A percentile compares a stretch with the other conserved stretches of the same genome.
Evolutionary conservation across 805 yeast species (phyloP).

Genomic region (Ogataea methanolica): DNA sequence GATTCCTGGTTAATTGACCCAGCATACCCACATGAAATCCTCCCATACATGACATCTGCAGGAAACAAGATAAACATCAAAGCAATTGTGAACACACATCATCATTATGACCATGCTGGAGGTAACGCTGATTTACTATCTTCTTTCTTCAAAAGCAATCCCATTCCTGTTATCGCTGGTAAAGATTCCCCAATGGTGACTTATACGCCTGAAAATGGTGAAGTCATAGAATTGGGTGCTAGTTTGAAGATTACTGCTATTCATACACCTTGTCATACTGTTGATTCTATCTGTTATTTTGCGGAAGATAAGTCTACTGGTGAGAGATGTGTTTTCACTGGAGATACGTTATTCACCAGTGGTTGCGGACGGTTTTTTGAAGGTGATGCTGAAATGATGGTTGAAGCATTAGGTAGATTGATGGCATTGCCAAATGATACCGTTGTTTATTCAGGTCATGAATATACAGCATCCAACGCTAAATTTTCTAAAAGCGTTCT

Average conservation of each 20-base stretch:
- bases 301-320: slow-evolving; percentile 59
- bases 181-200: slow-evolving; percentile 71
- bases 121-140: slow-evolving; percentile 53
- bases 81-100: slow-evolving; percentile 92
- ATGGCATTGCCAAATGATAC: slow-evolving; percentile 65
- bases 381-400: slow-evolving; percentile 82
- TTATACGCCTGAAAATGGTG: slow-evolving; percentile 62
- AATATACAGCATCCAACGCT: slow-evolving; percentile 81
- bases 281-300: slow-evolving; percentile 88
- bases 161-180: slow-evolving; percentile 76
- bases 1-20: slow-evolving; percentile 89
- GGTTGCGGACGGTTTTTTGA: slow-evolving; percentile 98
- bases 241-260: slow-evolving; percentile 67
- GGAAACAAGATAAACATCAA: slow-evolving; percentile 42
- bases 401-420: slow-evolving; percentile 56
- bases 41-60: slow-evolving; percentile 34
- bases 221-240: slow-evolving; percentile 58
- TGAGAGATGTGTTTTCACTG: slow-evolving; percentile 81
- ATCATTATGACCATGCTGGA: slow-evolving; percentile 92
- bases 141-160: slow-evolving; percentile 28
- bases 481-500: slow-evolving; percentile 69
- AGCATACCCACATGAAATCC: slow-evolving; percentile 74
- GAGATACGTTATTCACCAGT: slow-evolving; percentile 89
- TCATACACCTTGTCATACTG: slow-evolving; percentile 98
- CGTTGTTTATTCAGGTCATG: slow-evolving; percentile 89